Base-by-base conservation (phyloP, 495 filamentous ascomycete species). In the Penicillium pulvis region DNA sequence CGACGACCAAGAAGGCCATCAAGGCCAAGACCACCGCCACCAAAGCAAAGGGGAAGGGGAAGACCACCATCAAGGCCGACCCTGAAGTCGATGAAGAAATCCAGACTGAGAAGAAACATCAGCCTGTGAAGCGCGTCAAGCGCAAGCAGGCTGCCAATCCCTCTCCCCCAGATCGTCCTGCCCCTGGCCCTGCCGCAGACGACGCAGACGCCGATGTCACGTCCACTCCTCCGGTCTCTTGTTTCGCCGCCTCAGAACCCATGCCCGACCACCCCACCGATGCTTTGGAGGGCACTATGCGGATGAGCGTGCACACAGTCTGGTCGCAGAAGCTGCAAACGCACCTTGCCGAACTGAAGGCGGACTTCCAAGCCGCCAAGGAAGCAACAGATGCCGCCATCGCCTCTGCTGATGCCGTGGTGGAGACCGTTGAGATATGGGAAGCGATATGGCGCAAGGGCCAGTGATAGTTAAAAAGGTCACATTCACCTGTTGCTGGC, bases 201-300 rank as follows among this genome's bases (percentile, higher is more conserved):
- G 39, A 41, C 6, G 39, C 14, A 4, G 39, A 41, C 6, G 14
- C 39, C 16, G 16, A 41, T 12, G 39, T 4, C 14, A 3, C 39
- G 16, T 41, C 39, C 39, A n/a, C 39, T 5, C 39, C 39, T 41
- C 16, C 5, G 1, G 0, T 1, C 16, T 17, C 39, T n/a, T 16
- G 1, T 17, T 2, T 12, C 47, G 4, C 26, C 16, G 4, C 9
- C 17, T n/a, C 20, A 3, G 14, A 20, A 16, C 16, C 39, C 8
- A 23, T 45, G 23, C 53, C 56, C 12, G 8, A 49, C 16, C 26
- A 55, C 6, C 51, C 68, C 24, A 16, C 10, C 3, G 62, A 63
- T 30, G 19, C 14, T 8, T 1, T 65, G 1, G 4, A 55, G 19
- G 68, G 46, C 0, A 52, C 68, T 0, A n/a, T 45, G 3, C 30